These are phyloP conservation scores for Mycogone perniciosa DNA, from an alignment of 2,329 filamentous ascomycete species.

Conservation along the genomic window DNA sequence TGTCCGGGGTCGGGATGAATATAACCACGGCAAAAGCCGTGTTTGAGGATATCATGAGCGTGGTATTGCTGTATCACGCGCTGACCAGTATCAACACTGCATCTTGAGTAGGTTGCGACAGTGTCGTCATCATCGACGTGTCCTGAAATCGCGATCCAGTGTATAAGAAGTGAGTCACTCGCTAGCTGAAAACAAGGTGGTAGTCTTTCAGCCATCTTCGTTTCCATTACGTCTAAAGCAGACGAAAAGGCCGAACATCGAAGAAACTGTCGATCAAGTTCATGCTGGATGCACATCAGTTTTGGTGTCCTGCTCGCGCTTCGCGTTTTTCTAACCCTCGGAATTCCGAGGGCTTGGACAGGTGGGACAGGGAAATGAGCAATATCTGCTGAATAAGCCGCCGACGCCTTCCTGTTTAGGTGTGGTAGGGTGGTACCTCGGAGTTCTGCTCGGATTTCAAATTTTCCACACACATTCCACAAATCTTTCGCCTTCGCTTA, in stretches of 20 bases:
- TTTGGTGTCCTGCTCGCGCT: not conserved
- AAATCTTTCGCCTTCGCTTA: slow-evolving; percentile 21
- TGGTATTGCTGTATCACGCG: too few relatives aligned
- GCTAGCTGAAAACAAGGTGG: not conserved
- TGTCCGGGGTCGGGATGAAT: too few relatives aligned
- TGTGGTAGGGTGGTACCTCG: not conserved
- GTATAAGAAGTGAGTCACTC: not conserved
- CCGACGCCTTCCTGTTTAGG: not conserved
- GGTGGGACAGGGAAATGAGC: too few relatives aligned
- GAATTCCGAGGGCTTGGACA: slow-evolving; percentile 2
- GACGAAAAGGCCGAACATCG: not conserved
- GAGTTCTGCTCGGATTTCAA: slow-evolving; percentile 7
- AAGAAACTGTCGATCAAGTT: not conserved
- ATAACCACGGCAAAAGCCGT: too few relatives aligned
- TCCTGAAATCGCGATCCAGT: not conserved
- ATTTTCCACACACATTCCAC: not conserved
- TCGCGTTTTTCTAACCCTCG: not conserved
- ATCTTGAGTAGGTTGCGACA: not conserved
- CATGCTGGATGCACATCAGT: not conserved
- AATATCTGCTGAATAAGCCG: slow-evolving; percentile 5
- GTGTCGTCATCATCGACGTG: not conserved
- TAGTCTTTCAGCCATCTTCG: not conserved
- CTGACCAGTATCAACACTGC: not conserved
- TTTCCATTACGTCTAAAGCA: not conserved
- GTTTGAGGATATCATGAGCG: not conserved